Evolutionary conservation across 768 basidiomycete species (phyloP).

Genomic region (Leccinum ochraceum): DNA sequence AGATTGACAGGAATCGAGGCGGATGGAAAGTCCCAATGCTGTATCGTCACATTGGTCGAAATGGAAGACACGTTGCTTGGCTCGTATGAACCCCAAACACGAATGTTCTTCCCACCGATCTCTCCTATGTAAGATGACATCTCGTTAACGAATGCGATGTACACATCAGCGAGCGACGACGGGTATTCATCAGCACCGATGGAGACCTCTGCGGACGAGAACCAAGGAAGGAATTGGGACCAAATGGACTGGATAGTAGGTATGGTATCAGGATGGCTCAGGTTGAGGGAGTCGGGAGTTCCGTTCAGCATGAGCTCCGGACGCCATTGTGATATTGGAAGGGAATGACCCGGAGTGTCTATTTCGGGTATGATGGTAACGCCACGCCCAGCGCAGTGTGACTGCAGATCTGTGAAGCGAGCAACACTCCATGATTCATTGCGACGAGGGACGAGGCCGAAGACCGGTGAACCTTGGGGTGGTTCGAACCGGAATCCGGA

Average conservation of each 20-base stretch:
- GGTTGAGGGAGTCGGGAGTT: constrained; percentile 39
- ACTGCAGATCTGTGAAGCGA: constrained; percentile 37
- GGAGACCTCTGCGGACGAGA: constrained; percentile 41
- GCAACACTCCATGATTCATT: constrained; percentile 44
- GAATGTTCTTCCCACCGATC: constrained; percentile 39
- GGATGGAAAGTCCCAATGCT: constrained; percentile 44
- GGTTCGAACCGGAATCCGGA: constrained; percentile 45
- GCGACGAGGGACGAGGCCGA: constrained; percentile 36
- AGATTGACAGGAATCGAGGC: constrained; percentile 36
- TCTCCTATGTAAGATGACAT: constrained; percentile 40
- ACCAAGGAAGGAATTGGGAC: constrained; percentile 43
- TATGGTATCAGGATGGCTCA: constrained; percentile 43
- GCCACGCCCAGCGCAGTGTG: constrained; percentile 39
- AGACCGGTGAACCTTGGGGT: constrained; percentile 32
- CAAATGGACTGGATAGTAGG: constrained; percentile 45
- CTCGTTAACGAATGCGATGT: constrained; percentile 43
- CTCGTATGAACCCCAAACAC: constrained; percentile 45
- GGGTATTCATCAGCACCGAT: constrained; percentile 49
- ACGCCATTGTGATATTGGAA: constrained; percentile 47
- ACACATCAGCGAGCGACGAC: constrained; percentile 39
- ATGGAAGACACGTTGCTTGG: constrained; percentile 38
- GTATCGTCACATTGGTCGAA: constrained; percentile 43
- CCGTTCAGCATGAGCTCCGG: constrained; percentile 40
- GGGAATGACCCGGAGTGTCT: constrained; percentile 46
- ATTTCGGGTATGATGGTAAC: constrained; percentile 44